Evolutionary conservation across 805 yeast species (phyloP).

Genomic region (Suhomyces sp.): DNA sequence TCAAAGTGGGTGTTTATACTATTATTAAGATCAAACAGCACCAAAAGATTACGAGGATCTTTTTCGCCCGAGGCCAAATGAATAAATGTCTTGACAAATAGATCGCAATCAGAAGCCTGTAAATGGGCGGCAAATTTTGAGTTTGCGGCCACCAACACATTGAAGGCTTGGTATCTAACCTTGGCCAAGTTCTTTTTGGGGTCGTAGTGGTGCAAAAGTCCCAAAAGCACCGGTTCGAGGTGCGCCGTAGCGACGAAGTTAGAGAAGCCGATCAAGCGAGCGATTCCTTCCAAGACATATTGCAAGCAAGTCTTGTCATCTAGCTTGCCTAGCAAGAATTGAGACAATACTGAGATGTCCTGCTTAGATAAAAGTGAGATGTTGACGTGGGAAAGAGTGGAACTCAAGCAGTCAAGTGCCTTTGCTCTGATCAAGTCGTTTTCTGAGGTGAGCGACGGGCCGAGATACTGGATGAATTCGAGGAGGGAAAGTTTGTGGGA

Average conservation of each 20-base stretch:
- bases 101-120: slow-evolving; percentile 23
- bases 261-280: slow-evolving; percentile 50
- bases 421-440: slow-evolving; percentile 51
- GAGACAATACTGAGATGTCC: slow-evolving; percentile 48
- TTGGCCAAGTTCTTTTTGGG: slow-evolving; percentile 60
- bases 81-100: slow-evolving; percentile 55
- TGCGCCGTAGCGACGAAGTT: slow-evolving; percentile 35
- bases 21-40: slow-evolving; percentile 59
- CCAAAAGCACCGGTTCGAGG: slow-evolving; percentile 7
- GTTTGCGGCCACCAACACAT: slow-evolving; percentile 41
- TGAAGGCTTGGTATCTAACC: slow-evolving; percentile 58
- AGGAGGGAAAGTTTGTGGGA: slow-evolving; percentile 36
- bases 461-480: slow-evolving; percentile 55
- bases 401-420: slow-evolving; percentile 41
- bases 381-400: slow-evolving; percentile 28
- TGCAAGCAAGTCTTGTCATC: slow-evolving; percentile 58
- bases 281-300: slow-evolving; percentile 54
- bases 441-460: slow-evolving; percentile 61
- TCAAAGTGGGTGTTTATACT: slow-evolving; percentile 41
- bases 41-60: slow-evolving; percentile 83
- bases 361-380: slow-evolving; percentile 30
- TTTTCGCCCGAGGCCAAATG: slow-evolving; percentile 83
- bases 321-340: slow-evolving; percentile 63
- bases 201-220: slow-evolving; percentile 34
- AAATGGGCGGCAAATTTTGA: slow-evolving; percentile 10